A percentile compares a stretch with the other conserved stretches of the same genome.
These are phyloP conservation scores for Lobosporangium transversale DNA, from an alignment of 192 early-diverging fungal genomes.

Conservation along the genomic window DNA sequence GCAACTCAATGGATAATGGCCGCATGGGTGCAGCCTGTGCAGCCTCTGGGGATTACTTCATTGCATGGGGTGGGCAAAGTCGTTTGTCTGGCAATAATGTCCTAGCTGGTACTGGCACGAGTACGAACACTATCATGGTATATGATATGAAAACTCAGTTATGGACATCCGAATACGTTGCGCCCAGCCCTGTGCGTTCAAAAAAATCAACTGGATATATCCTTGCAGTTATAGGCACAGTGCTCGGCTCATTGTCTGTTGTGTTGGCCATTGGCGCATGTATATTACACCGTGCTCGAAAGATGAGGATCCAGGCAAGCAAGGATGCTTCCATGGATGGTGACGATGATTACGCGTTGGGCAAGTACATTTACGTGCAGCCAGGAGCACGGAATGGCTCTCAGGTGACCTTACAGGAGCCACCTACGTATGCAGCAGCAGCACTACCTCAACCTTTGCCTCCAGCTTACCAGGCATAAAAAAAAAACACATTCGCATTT, in stretches of 20 bases:
- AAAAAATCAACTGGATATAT: not conserved
- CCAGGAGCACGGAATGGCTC: too few species aligned
- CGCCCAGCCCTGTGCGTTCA: not conserved
- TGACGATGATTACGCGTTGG: too few species aligned
- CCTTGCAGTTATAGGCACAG: not conserved
- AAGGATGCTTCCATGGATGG: too few species aligned
- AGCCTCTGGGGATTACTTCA: not conserved
- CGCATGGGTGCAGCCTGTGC: conserved; percentile 7
- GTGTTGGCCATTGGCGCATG: not conserved
- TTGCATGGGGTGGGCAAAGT: conserved; percentile 3
- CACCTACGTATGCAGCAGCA: too few species aligned
- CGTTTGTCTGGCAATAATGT: not conserved
- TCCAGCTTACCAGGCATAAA: too few species aligned
- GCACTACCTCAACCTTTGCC: too few species aligned
- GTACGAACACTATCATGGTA: not conserved
- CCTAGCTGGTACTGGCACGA: not conserved
- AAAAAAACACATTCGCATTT: too few species aligned
- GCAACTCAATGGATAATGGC: not conserved
- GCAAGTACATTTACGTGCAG: too few species aligned
- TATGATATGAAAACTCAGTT: conserved; percentile 2
- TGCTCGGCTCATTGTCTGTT: not conserved
- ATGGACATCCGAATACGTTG: not conserved
- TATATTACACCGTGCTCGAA: too few species aligned
- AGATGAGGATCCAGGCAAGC: too few species aligned
- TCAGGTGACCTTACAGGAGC: too few species aligned